Base-by-base conservation (phyloP, 1,284 basidiomycete species). In the Ganoderma lucidum region DNA sequence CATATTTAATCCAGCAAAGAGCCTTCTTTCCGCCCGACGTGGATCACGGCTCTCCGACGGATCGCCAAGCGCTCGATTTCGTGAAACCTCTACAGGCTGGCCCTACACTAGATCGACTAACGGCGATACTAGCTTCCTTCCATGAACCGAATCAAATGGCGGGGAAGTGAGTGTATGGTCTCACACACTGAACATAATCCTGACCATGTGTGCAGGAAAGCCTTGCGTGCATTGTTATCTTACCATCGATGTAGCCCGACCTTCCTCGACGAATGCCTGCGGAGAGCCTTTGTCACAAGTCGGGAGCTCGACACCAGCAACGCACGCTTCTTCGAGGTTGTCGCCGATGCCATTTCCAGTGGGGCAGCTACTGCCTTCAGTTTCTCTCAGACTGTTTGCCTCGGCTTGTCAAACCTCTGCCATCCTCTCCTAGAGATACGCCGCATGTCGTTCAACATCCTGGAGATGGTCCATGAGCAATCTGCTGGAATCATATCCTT, bases 331-430 rank as follows among this genome's bases (percentile, higher is more conserved):
- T 97, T 98, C 76, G 92, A 93, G 74, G 90, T 93, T 32, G 84
- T 97, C 1, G 87, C 89, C 1, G 92, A 95, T 58, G 87, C 93
- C n/a, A 83, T 94, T 42, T 88, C 91, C 76, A 87, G 85, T 3
- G 80, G 81, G 9, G 85, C 90, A 8, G 79, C 78, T 19, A 91
- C 89, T 75, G 83, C 84, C 39, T 93, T 96, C 78, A 87, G 85
- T 10, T 93, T 95, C 75, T 84, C 88, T 39, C 95, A 97, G 76
- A 84, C 90, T 12, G 86, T 91, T n/a, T 96, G 93, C 75, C 84
- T 97, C 5, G 93, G 93, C 0, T 82, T 98, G 12, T 91, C 94
- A 28, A 97, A 97, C 78, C 86, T 98, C 3, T 93, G 94, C 44
- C 94, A 97, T 78, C 88, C 90, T 2, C 85, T 89, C 41, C 76